Evolutionary conservation across 192 early-diverging fungal species (phyloP).

Genomic region (Dissophora globulifera): DNA sequence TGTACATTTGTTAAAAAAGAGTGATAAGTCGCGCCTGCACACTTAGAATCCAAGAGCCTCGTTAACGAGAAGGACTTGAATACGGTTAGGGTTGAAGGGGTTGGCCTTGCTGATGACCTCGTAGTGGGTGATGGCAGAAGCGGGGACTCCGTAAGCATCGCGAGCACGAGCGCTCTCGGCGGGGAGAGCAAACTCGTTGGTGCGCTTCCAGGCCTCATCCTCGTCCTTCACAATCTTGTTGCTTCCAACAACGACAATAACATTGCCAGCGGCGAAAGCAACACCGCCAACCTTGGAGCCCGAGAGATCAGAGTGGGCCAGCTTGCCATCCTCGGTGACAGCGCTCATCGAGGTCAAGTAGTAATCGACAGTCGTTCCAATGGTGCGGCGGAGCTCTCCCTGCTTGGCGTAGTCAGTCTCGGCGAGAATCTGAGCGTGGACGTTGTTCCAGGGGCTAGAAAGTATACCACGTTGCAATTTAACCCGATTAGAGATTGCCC

Average conservation of each 20-base stretch:
- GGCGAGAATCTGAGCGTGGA: slow-evolving; percentile 47
- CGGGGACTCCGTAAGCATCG: slow-evolving; percentile 52
- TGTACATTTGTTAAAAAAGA: background rate
- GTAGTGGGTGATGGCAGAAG: slow-evolving; percentile 46
- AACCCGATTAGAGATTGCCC: too few relatives aligned
- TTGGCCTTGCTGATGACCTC: slow-evolving; percentile 44
- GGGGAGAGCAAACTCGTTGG: slow-evolving; percentile 46
- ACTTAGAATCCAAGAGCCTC: slow-evolving; percentile 58
- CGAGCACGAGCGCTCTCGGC: slow-evolving; percentile 55
- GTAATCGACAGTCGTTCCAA: slow-evolving; percentile 54
- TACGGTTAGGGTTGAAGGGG: slow-evolving; percentile 40
- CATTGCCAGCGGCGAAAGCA: slow-evolving; percentile 41
- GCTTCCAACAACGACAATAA: slow-evolving; percentile 46
- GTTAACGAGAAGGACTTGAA: slow-evolving; percentile 50
- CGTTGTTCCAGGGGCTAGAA: slow-evolving; percentile 38
- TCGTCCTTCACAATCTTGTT: slow-evolving; percentile 60
- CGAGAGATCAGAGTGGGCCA: slow-evolving; percentile 47
- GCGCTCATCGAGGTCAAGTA: slow-evolving; percentile 52
- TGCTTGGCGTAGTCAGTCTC: slow-evolving; percentile 50
- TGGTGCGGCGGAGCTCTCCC: slow-evolving; percentile 42
- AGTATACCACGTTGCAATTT: background rate
- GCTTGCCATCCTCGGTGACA: slow-evolving; percentile 52
- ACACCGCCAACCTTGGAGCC: slow-evolving; percentile 57
- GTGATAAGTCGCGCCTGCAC: too few relatives aligned
- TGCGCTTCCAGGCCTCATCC: slow-evolving; percentile 47